A percentile compares a stretch with the other conserved stretches of the same genome.
Conservation (phyloP, 169 alveolate species). For the Hepatocystis sp. region DNA sequence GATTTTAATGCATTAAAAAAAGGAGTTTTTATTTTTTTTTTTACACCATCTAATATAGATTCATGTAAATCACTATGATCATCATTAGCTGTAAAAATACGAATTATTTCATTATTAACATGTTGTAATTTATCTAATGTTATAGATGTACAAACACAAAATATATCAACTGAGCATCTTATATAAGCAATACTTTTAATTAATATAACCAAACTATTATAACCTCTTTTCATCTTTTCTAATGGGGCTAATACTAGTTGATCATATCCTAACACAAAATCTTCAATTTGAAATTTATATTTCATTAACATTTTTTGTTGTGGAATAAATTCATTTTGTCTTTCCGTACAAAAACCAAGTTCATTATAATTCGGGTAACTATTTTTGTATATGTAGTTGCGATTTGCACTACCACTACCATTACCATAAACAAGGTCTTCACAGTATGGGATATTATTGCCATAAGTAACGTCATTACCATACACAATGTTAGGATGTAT, state of each 20-base stretch:
- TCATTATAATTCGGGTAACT: no score
- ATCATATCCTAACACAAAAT: constrained; percentile 79
- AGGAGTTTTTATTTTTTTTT: constrained; percentile 77
- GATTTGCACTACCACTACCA: no score
- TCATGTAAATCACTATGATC: constrained; percentile 84
- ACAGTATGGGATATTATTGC: no score
- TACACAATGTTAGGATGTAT: no score
- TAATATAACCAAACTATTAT: constrained; percentile 40
- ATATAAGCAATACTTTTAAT: constrained; percentile 68
- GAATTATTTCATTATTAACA: constrained; percentile 71
- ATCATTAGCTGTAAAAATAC: constrained; percentile 78
- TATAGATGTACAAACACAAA: constrained; percentile 79
- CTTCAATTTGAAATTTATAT: constrained; percentile 48
- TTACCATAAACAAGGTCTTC: no score
- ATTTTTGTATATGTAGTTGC: no score
- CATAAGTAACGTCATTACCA: no score
- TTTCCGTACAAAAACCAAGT: no score
- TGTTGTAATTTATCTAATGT: constrained; percentile 75
- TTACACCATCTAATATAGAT: constrained; percentile 79
- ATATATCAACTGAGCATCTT: constrained; percentile 80
- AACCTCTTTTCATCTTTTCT: constrained; percentile 76
- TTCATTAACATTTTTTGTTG: no score
- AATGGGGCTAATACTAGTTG: constrained; percentile 78
- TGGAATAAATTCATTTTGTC: no score
- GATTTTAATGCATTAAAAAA: constrained; percentile 78